phyloP scores from a whole-genome alignment of 2,329 filamentous ascomycete genomes.

The Dactylellina sp. region DNA sequence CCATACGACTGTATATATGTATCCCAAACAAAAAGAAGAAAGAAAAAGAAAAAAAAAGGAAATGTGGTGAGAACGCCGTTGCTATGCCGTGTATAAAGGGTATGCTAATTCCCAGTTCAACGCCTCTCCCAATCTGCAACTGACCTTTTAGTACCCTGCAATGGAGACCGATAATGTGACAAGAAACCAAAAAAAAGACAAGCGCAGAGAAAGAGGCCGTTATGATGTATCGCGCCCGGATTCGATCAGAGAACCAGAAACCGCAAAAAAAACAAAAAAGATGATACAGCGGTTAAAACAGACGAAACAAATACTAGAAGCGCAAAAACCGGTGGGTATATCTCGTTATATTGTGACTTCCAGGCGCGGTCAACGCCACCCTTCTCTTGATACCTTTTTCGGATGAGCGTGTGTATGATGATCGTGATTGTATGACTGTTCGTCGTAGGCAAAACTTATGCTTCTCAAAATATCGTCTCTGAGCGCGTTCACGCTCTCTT shows the following conservation, averaged over 20 bases:
- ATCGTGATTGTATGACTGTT: constrained; percentile 46
- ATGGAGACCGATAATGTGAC: constrained; percentile 6
- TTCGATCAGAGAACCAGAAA: background rate
- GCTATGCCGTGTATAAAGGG: constrained; percentile 43
- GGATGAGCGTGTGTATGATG: constrained; percentile 46
- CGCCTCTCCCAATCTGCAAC: constrained; percentile 32
- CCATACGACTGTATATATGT: too few species aligned
- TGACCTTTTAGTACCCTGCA: constrained; percentile 13
- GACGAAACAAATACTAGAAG: background rate
- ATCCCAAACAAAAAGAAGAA: background rate
- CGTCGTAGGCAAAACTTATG: constrained; percentile 53
- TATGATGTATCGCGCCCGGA: constrained; percentile 9
- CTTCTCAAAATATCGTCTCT: constrained; percentile 50
- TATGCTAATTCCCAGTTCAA: constrained; percentile 26
- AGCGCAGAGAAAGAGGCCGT: constrained; percentile 6
- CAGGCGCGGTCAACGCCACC: constrained; percentile 47
- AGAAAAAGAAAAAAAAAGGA: constrained; percentile 10
- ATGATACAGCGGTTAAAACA: background rate
- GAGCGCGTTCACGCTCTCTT: constrained; percentile 47
- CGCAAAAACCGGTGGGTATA: too few species aligned
- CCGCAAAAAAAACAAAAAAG: background rate
- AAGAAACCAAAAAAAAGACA: constrained; percentile 1
- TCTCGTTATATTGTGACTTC: too few species aligned
- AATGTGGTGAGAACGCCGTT: constrained; percentile 42
- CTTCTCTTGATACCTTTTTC: constrained; percentile 41